Conservation (phyloP, 495 filamentous ascomycete genomes). For the Coniosporium apollinis region DNA sequence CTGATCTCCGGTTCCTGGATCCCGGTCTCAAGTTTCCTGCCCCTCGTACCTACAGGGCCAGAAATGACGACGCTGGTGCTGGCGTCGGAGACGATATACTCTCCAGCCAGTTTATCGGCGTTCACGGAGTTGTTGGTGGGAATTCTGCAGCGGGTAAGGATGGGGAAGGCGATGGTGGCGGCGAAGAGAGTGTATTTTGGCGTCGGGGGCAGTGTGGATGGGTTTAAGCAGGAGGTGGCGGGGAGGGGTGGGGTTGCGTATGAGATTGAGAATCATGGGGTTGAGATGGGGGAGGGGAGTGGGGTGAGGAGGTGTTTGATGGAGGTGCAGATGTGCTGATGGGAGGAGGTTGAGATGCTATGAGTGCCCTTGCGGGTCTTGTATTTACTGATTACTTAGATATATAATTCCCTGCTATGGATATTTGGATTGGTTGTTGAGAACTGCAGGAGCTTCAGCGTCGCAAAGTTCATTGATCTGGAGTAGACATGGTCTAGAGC, state of each 20-base stretch:
- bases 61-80: slow-evolving; percentile 40
- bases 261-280: slow-evolving; percentile 24
- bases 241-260: slow-evolving; percentile 37
- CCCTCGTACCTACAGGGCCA: slow-evolving; percentile 3
- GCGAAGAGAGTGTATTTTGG: slow-evolving; percentile 95
- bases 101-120: slow-evolving; percentile 48
- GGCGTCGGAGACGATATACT: slow-evolving; percentile 93
- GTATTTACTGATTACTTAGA: no score
- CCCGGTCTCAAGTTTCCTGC: slow-evolving; percentile 19
- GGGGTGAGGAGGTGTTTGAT: slow-evolving; percentile 25
- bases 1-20: slow-evolving; percentile 77
- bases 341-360: no score
- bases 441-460: no score
- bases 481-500: no score
- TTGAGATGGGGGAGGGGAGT: slow-evolving; percentile 39
- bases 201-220: slow-evolving; percentile 82
- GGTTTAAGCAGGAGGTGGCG: slow-evolving; percentile 52
- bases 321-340: slow-evolving; percentile 26
- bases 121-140: slow-evolving; percentile 60
- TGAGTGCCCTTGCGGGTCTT: no score
- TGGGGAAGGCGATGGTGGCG: slow-evolving; percentile 54
- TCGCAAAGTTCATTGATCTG: no score
- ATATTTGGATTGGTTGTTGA: no score
- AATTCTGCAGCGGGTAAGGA: slow-evolving; percentile 39
- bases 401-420: no score